phyloP scores from a whole-genome alignment of 1,139 yeast species.

The Debaryomyces subglobosus region DNA sequence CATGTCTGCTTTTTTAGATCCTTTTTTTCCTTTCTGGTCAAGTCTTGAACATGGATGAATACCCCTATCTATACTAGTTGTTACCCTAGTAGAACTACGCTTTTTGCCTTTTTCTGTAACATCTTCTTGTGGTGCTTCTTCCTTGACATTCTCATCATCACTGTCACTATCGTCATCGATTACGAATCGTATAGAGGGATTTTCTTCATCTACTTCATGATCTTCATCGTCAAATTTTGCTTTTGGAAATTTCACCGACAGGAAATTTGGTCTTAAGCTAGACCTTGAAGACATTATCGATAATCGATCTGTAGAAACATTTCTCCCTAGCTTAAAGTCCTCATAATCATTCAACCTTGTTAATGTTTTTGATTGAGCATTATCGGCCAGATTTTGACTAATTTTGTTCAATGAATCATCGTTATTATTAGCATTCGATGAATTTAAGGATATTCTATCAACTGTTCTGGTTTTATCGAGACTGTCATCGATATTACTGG shows the following conservation, averaged over 20 bases:
- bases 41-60: background rate
- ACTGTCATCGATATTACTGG: slow-evolving; percentile 16
- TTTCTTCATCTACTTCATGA: slow-evolving; percentile 21
- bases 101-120: slow-evolving; percentile 19
- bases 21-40: slow-evolving; percentile 13
- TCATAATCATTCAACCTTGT: slow-evolving; percentile 16
- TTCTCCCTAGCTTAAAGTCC: slow-evolving; percentile 6
- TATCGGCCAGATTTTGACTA: background rate
- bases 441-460: background rate
- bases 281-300: slow-evolving; percentile 39
- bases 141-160: slow-evolving; percentile 9
- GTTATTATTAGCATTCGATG: slow-evolving; percentile 8
- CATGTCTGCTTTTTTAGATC: slow-evolving; percentile 18
- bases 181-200: slow-evolving; percentile 31
- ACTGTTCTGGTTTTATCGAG: slow-evolving; percentile 5
- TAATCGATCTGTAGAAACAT: slow-evolving; percentile 22
- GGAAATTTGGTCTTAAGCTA: slow-evolving; percentile 66
- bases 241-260: slow-evolving; percentile 77
- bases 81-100: background rate
- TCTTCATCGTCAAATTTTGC: slow-evolving; percentile 73
- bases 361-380: background rate
- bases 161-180: slow-evolving; percentile 20
- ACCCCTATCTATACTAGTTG: background rate
- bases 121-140: slow-evolving; percentile 15
- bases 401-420: background rate